A percentile compares a stretch with the other conserved stretches of the same genome.
Conservation (phyloP, 108 stramenopile species). For the Stephanodiscus triporus region DNA sequence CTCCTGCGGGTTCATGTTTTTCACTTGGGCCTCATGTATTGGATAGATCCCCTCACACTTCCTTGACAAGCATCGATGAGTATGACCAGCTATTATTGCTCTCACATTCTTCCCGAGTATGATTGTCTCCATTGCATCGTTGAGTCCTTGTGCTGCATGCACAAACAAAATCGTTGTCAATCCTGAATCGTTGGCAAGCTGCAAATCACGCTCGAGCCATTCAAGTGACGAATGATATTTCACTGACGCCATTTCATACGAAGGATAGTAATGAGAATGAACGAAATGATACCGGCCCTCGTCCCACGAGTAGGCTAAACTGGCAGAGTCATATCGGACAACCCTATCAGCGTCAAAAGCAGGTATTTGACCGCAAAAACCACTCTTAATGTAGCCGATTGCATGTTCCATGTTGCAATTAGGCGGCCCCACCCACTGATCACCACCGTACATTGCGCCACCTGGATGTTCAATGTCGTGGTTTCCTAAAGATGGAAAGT, state of each 20-base stretch:
- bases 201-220: constrained; percentile 50
- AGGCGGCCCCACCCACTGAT: constrained; percentile 49
- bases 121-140: constrained; percentile 43
- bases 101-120: constrained; percentile 46
- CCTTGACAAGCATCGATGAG: constrained; percentile 44
- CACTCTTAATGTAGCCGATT: constrained; percentile 41
- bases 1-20: constrained; percentile 25
- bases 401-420: constrained; percentile 52
- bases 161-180: constrained; percentile 43
- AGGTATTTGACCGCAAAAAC: constrained; percentile 48
- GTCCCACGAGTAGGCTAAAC: constrained; percentile 53
- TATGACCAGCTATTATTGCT: constrained; percentile 50
- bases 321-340: constrained; percentile 45
- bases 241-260: constrained; percentile 52
- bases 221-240: constrained; percentile 34
- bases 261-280: constrained; percentile 49
- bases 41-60: constrained; percentile 47
- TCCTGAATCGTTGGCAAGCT: constrained; percentile 36
- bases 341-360: constrained; percentile 39
- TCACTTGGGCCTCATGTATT: constrained; percentile 35
- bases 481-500: constrained; percentile 50
- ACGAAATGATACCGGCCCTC: constrained; percentile 55
- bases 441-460: constrained; percentile 52
- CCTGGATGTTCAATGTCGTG: constrained; percentile 52
- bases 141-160: constrained; percentile 47